Percentiles rank a stretch among this genome's conserved stretches.
These are phyloP conservation scores for Auricularia sp. DNA, from an alignment of 768 basidiomycete genomes.

Conservation along the genomic window DNA sequence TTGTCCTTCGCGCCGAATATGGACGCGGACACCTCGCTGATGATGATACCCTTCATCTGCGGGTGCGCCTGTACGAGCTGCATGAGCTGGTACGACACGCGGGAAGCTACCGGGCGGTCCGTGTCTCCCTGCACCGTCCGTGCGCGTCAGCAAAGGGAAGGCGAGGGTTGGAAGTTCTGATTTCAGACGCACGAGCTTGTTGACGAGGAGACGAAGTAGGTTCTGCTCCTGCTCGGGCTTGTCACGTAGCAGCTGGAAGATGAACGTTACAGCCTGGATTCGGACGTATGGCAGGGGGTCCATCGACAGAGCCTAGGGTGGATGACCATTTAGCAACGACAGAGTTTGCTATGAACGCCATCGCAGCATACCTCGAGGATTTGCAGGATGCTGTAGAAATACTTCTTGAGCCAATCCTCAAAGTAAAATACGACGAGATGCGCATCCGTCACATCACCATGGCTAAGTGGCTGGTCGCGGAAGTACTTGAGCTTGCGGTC, in stretches of 20 bases:
- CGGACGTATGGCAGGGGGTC: slow-evolving; percentile 85
- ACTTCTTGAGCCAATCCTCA: slow-evolving; percentile 97
- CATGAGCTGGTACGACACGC: slow-evolving; percentile 81
- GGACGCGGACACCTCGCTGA: slow-evolving; percentile 74
- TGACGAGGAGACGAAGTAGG: slow-evolving; percentile 79
- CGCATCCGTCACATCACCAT: slow-evolving; percentile 54
- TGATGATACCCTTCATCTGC: slow-evolving; percentile 81
- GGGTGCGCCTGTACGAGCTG: slow-evolving; percentile 86
- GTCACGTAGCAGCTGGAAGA: slow-evolving; percentile 69
- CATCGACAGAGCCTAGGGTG: slow-evolving; percentile 54
- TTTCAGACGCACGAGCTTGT: slow-evolving; percentile 64
- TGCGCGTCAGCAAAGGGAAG: slow-evolving; percentile 25
- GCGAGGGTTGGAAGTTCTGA: slow-evolving; percentile 4
- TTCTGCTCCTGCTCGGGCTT: slow-evolving; percentile 99
- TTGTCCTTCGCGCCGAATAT: slow-evolving; percentile 44
- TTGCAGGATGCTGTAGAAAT: slow-evolving; percentile 85
- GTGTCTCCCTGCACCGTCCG: slow-evolving; percentile 48
- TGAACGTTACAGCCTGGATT: slow-evolving; percentile 68
- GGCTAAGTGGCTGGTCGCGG: slow-evolving; percentile 71
- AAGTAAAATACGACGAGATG: slow-evolving; percentile 80
- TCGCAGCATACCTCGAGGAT: slow-evolving; percentile 61
- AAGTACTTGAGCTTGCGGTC: slow-evolving; percentile 86
- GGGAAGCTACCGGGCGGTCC: slow-evolving; percentile 78
- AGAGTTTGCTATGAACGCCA: no score
- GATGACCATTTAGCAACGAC: no score